Base-by-base conservation (phyloP, 1,139 yeast species). In the Saccharomyces hybrid region DNA sequence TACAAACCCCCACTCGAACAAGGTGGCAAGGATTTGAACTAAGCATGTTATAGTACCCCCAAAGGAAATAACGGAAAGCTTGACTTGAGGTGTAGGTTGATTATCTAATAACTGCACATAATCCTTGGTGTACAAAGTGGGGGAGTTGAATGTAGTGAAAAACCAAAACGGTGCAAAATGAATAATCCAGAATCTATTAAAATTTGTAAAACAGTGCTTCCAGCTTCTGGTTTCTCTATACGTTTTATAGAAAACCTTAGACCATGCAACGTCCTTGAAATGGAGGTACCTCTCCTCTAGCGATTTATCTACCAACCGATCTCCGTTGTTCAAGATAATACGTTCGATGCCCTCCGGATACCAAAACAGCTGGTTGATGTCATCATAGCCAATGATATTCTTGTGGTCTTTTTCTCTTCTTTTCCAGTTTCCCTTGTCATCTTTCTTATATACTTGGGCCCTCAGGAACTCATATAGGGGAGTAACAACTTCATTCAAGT, bases 361-460 rank as follows among this genome's bases (percentile, higher is more conserved):
- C 97, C 97, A 89, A 65, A 89, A 89, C 24, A 86, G 75, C 65
- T 86, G 96, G 67, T 89, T 89, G 52, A 88, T 76, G 67, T 89
- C 97, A 68, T 89, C 97, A 65, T 89, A 89, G 0, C 97, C 96
- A 58, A 89, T 83, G 2, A 83, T 78, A 44, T 77, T 73, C 56
- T 78, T 74, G 65, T 89, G 97, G 66, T 89, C 97, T 52, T 75
- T 78, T 53, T 79, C 84, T 44, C 75, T 75, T 58, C 78, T 76
- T 1, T 75, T 67, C 73, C 78, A 78, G 41, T 75, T 75, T 75
- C 11, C 61, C 60, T 7, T 61, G 61, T 48, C 21, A 12, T 67
- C 70, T 12, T 68, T 61, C 31, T 64, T 68, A 59, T 75, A 84
- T 4, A 82, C 73, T 66, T 85, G 89, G 56, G 76, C 78, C 34